Percentiles rank a stretch among this genome's conserved stretches.
Evolutionary conservation across 306 rosid species (phyloP).

Genomic region (Prunus dulcis): DNA sequence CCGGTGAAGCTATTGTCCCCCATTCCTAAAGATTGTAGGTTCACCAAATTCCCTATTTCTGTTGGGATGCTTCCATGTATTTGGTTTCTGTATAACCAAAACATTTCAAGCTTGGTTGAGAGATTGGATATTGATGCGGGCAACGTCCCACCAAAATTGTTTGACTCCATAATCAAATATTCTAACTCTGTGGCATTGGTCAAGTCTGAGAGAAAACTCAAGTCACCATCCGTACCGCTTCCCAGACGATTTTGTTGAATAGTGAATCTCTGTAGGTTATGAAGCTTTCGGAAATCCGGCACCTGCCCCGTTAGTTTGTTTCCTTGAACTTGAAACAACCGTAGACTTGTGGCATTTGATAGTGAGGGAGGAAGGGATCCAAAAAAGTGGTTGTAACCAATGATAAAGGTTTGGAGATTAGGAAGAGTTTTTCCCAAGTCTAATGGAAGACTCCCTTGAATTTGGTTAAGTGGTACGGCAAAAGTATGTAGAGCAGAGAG

Average conservation of each 20-base stretch:
- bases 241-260: background rate
- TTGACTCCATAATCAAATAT: background rate
- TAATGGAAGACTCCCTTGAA: no score
- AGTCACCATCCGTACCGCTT: background rate
- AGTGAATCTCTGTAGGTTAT: background rate
- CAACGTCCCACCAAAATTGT: background rate
- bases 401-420: no score
- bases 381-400: no score
- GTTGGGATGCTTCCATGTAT: background rate
- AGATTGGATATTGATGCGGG: background rate
- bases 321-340: no score
- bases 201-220: background rate
- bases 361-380: background rate
- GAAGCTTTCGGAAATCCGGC: background rate
- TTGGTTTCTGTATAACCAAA: background rate
- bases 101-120: background rate
- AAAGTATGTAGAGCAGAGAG: no score
- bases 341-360: background rate
- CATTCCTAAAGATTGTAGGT: background rate
- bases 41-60: background rate
- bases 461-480: accelerated
- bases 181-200: background rate
- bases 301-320: background rate
- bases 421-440: no score
- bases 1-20: background rate